phyloP scores from a whole-genome alignment of 2,329 filamentous ascomycete species.

The Fusarium domesticum region DNA sequence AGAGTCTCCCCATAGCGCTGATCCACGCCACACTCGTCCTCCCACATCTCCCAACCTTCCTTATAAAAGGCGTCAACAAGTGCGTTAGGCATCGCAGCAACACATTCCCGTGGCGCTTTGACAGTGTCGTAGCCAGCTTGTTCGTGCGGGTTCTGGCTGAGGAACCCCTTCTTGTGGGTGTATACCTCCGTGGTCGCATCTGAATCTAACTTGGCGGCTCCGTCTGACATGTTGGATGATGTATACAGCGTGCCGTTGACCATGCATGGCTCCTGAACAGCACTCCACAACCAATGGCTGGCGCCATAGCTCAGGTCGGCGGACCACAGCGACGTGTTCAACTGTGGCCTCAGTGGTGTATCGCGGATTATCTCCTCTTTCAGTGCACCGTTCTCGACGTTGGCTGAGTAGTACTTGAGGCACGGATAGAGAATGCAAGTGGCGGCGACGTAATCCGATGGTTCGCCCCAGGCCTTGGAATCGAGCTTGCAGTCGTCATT shows the following conservation, averaged over 20 bases:
- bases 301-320: neutral
- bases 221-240: neutral
- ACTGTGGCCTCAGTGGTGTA: neutral
- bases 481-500: neutral
- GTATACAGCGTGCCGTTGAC: neutral
- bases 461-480: neutral
- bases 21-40: neutral
- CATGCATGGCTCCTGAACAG: neutral
- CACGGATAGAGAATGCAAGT: constrained; percentile 1
- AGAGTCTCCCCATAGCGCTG: neutral
- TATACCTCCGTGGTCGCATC: neutral
- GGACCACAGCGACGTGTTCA: neutral
- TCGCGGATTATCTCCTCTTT: neutral
- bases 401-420: neutral
- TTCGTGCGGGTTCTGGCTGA: neutral
- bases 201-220: neutral
- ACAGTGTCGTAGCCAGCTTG: neutral
- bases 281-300: neutral
- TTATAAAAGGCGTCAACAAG: neutral
- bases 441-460: neutral
- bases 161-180: neutral
- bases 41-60: neutral
- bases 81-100: neutral
- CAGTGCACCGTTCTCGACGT: neutral
- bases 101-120: neutral